Evolutionary conservation across 225 moss, liverwort and hornwort species (phyloP), one percentile per base, ranked within the genome.

Genomic region (Bryoerythrophyllum caledonicum): DNA sequence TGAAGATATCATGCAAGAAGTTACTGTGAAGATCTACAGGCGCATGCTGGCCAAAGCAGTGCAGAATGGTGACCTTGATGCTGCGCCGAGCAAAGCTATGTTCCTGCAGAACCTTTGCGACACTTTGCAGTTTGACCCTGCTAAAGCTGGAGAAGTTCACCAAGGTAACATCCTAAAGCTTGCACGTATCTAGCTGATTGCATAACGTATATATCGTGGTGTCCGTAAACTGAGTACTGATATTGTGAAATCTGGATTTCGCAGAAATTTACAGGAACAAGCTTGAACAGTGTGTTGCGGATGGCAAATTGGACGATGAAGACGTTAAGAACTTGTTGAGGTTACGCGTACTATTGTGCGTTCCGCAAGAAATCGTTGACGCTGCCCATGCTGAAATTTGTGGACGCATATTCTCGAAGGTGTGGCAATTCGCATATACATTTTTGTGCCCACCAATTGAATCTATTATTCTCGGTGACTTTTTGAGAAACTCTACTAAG

Each of bases 191-290:
- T 27, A 43, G 54, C 44, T 55, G 46, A 19, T 49, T 52, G n/a
- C 48, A 20, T 63, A 51, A 25, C 40, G 6, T 71, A 58, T 41
- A 10, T 66, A 63, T 73, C 68, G 24, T 69, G 41, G 41, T 67
- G 58, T 19, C 43, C 1, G 35, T 44, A 32, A 23, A 16, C 11
- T n/a, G 9, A 37, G 7, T 28, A 37, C 56, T 81, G 15, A 80
- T 70, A 23, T 54, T 11, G 19, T 37, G 70, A 48, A 70, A 70
- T 60, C n/a, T 70, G 65, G 52, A 60, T 14, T 13, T 7, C 79
- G 56, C 91, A 95, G 97, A 99, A 76, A 99, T 99, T 44, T 99
- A 99, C 80, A 87, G 89, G 83, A 95, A 93, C 83, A 99, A 99
- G 79, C 82, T 99, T 71, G 97, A 94, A 77, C 97, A 99, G 62